phyloP scores from a whole-genome alignment of 2,329 filamentous ascomycete species.

The Beauveria sp. region DNA sequence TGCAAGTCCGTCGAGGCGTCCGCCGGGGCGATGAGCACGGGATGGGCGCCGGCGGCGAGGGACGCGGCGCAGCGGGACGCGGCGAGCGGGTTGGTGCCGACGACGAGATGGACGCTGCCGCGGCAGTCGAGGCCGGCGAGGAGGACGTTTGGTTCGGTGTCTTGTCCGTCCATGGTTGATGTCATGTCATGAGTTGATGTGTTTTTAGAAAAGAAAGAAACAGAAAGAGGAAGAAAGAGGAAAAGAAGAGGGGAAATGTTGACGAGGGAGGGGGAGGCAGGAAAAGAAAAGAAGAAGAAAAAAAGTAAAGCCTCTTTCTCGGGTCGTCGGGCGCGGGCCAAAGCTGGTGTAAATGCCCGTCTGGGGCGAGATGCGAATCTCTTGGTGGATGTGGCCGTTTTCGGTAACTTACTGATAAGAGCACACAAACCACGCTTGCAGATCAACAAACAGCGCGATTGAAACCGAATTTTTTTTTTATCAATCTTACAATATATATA shows the following conservation, averaged over 20 bases:
- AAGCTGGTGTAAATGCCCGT: conserved; percentile 7
- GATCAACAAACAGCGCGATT: background rate
- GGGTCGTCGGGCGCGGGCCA: background rate
- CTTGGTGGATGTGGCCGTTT: background rate
- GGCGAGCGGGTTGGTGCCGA: conserved; percentile 84
- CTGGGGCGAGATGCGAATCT: background rate
- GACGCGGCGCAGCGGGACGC: conserved; percentile 74
- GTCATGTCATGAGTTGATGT: background rate
- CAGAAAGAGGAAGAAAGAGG: background rate
- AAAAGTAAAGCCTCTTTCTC: conserved; percentile 28
- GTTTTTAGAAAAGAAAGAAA: background rate
- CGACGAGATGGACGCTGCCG: conserved; percentile 70
- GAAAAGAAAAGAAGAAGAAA: background rate
- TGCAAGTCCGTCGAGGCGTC: conserved; percentile 44
- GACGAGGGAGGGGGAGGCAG: background rate
- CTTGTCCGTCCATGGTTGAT: background rate
- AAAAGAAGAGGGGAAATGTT: background rate
- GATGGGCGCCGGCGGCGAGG: conserved; percentile 71
- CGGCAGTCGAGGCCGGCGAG: conserved; percentile 66
- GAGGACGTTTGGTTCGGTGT: conserved; percentile 38
- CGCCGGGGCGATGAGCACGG: conserved; percentile 69
- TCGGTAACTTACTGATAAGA: too few species aligned
- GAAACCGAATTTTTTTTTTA: too few species aligned
- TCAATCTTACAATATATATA: background rate
- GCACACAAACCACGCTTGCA: background rate